phyloP scores from a whole-genome alignment of 192 early-diverging fungal species.

The Gonapodya sp. region DNA sequence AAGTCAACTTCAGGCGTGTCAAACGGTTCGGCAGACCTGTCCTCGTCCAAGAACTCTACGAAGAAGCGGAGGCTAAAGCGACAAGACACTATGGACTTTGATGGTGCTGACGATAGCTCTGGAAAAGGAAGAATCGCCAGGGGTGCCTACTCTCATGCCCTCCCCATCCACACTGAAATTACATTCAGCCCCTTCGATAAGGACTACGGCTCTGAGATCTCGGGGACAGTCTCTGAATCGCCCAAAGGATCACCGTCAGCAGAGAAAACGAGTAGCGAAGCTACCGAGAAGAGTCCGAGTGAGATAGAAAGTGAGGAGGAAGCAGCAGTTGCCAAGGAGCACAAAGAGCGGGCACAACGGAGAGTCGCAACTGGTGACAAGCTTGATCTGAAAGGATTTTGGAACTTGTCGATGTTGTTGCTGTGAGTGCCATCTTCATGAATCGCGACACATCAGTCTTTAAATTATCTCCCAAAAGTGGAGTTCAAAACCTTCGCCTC shows the following conservation, averaged over 20 bases:
- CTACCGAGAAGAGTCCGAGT: neutral
- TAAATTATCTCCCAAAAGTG: slow-evolving; percentile 15
- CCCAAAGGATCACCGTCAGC: neutral
- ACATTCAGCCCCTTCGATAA: neutral
- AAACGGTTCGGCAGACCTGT: neutral
- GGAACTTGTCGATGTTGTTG: neutral
- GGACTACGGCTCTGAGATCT: neutral
- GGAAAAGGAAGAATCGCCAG: neutral
- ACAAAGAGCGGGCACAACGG: neutral
- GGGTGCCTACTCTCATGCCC: neutral
- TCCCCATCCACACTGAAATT: neutral
- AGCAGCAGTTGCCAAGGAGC: neutral
- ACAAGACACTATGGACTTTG: neutral
- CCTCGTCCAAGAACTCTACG: neutral
- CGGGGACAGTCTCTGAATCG: neutral
- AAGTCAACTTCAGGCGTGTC: neutral
- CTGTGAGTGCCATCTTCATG: neutral
- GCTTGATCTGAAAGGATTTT: neutral
- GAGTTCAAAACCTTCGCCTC: slow-evolving; percentile 70
- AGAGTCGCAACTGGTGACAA: neutral
- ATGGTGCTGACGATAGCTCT: neutral
- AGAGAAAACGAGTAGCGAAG: neutral
- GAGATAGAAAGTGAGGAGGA: neutral
- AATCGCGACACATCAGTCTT: neutral
- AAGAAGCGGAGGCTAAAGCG: neutral